phyloP scores from a whole-genome alignment of 805 yeast genomes.

The Saccharomycopsis sp. region DNA sequence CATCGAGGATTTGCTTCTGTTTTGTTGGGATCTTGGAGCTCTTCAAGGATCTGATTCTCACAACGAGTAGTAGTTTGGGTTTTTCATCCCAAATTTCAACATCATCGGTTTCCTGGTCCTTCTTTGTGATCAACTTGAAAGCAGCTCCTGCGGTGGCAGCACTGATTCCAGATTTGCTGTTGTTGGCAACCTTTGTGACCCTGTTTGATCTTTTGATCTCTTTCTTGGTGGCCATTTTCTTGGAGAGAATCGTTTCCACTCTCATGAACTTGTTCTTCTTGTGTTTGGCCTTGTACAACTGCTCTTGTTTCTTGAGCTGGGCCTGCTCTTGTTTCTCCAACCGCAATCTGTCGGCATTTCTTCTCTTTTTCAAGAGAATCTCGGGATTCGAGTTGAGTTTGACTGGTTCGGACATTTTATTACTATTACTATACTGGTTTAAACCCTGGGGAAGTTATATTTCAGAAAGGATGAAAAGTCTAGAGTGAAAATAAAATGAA shows the following conservation, averaged over 20 bases:
- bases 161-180: slow-evolving; percentile 20
- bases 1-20: slow-evolving; percentile 47
- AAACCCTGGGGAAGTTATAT: too few species aligned
- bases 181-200: slow-evolving; percentile 39
- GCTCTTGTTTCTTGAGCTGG: slow-evolving; percentile 39
- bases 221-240: slow-evolving; percentile 53
- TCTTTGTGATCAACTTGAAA: slow-evolving; percentile 26
- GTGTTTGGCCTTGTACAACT: slow-evolving; percentile 34
- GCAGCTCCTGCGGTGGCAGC: too few species aligned
- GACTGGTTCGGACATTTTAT: too few species aligned
- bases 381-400: slow-evolving; percentile 64
- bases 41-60: slow-evolving; percentile 57
- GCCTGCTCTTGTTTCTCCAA: slow-evolving; percentile 65
- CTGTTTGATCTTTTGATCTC: slow-evolving; percentile 62
- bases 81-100: slow-evolving; percentile 30
- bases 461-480: too few species aligned
- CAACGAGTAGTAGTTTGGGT: slow-evolving; percentile 50
- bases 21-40: slow-evolving; percentile 57
- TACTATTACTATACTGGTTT: too few species aligned
- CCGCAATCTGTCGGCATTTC: slow-evolving; percentile 65
- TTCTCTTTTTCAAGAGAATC: slow-evolving; percentile 67
- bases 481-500: too few species aligned
- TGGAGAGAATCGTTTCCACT: slow-evolving; percentile 66
- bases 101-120: slow-evolving; percentile 25
- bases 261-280: slow-evolving; percentile 51